phyloP scores from a whole-genome alignment of 306 rosid species.

The Alnus rubra region DNA sequence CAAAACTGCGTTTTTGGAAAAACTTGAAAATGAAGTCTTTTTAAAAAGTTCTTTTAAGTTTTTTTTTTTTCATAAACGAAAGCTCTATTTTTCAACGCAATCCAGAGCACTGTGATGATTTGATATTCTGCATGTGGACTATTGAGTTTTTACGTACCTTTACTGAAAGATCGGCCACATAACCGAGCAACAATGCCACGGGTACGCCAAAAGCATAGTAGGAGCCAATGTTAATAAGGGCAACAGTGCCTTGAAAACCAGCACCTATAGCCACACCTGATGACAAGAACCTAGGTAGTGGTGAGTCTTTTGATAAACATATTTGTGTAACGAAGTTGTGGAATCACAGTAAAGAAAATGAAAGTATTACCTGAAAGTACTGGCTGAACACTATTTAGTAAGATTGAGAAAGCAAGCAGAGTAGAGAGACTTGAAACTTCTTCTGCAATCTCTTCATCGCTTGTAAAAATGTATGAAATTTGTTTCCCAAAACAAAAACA shows the following conservation, averaged over 20 bases:
- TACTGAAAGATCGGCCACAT: constrained; percentile 18
- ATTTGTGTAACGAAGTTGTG: background rate
- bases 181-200: constrained; percentile 18
- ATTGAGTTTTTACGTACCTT: constrained; percentile 1
- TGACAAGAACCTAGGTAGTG: background rate
- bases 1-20: background rate
- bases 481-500: constrained; percentile 46
- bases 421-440: constrained; percentile 49
- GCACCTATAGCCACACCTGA: constrained; percentile 28
- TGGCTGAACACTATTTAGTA: constrained; percentile 60
- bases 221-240: constrained; percentile 15
- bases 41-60: no score
- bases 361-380: constrained; percentile 47
- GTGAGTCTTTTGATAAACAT: background rate
- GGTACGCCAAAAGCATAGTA: constrained; percentile 27
- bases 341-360: background rate
- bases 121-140: background rate
- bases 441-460: constrained; percentile 39
- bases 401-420: constrained; percentile 50
- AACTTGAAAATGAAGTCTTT: no score
- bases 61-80: no score
- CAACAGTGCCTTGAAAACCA: constrained; percentile 29
- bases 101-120: background rate
- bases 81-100: no score
- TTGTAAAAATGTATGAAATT: constrained; percentile 48